Base-by-base conservation (phyloP, 495 filamentous ascomycete genomes). In the Cercophora samala region DNA sequence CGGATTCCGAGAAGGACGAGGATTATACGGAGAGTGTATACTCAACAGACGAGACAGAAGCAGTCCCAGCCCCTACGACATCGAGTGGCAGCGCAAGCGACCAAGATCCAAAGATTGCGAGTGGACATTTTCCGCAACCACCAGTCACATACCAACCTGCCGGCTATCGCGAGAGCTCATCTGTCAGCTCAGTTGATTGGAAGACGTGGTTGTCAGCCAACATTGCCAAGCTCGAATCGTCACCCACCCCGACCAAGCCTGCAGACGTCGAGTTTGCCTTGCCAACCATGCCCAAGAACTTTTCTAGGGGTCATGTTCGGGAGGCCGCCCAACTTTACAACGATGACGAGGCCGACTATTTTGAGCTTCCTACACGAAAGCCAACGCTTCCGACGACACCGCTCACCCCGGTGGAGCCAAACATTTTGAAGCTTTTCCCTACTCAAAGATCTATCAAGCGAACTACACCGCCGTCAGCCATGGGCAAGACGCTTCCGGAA, bases 291-390 rank as follows among this genome's bases (percentile, higher is more conserved):
- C 71, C 76, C 22, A 74, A 72, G 53, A 60, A 62, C 22, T 72
- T 69, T 54, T 42, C 60, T 5, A 60, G 71, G 4, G 79, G 84
- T 0, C 89, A 91, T 73, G 70, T 87, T 61, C 79, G 87, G 17
- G 89, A 91, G 75, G 65, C 77, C 37, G 83, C 88, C 1, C 87
- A 90, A 58, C 87, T 86, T 58, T 72, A 82, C 26, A 82, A 80
- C 29, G 85, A 89, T 13, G 76, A 78, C 13, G 76, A 74, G 5
- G 72, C 80, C 1, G 54, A 65, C 17, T 37, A 61, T 21, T 58
- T 60, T 58, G 66, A 70, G 24, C 64, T 66, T 13, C 64, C 68
- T n/a, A 69, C 69, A 0, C 68, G 66, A 46, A 69, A 60, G 21
- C 71, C 64, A 4, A 66, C 64, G 8, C 66, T 73, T 17, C 71